These are phyloP conservation scores for Pseudozyma hubeiensis DNA, from an alignment of 1,284 basidiomycete species.

Conservation along the genomic window DNA sequence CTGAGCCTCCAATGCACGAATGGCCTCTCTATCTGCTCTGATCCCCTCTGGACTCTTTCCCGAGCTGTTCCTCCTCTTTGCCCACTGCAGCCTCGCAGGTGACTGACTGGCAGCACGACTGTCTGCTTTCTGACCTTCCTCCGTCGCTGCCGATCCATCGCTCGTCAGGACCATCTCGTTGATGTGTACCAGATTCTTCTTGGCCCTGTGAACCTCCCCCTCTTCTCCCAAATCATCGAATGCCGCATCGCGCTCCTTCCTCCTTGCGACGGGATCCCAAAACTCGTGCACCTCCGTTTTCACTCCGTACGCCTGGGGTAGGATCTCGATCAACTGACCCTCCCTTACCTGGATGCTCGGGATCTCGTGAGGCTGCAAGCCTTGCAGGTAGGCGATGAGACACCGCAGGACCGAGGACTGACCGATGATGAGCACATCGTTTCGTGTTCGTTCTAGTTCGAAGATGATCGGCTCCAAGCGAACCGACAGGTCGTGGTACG, in stretches of 20 bases:
- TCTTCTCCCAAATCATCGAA: slow-evolving; percentile 46
- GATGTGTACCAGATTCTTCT: slow-evolving; percentile 28
- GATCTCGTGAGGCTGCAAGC: slow-evolving; percentile 93
- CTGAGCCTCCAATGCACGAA: slow-evolving; percentile 35
- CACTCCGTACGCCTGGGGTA: slow-evolving; percentile 66
- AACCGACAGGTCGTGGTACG: slow-evolving; percentile 84
- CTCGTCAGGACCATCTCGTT: slow-evolving; percentile 25
- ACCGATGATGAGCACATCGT: slow-evolving; percentile 75
- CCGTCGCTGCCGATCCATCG: slow-evolving; percentile 11
- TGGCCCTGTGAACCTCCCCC: slow-evolving; percentile 2
- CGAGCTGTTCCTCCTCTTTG: slow-evolving; percentile 32
- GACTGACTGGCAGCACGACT: neutral
- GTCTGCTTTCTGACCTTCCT: neutral
- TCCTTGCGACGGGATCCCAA: slow-evolving; percentile 62
- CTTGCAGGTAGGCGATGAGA: slow-evolving; percentile 77
- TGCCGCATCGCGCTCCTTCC: slow-evolving; percentile 58
- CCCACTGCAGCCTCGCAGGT: slow-evolving; percentile 29
- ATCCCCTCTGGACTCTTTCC: slow-evolving; percentile 46
- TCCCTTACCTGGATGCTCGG: slow-evolving; percentile 87
- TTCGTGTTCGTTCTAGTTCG: slow-evolving; percentile 82
- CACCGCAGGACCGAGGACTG: slow-evolving; percentile 98
- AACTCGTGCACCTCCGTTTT: slow-evolving; percentile 62
- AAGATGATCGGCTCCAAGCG: slow-evolving; percentile 82
- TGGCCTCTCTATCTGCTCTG: slow-evolving; percentile 42
- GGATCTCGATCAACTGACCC: slow-evolving; percentile 66